Base-by-base conservation (phyloP, 108 stramenopile genomes). In the Nitzschia sp. region DNA sequence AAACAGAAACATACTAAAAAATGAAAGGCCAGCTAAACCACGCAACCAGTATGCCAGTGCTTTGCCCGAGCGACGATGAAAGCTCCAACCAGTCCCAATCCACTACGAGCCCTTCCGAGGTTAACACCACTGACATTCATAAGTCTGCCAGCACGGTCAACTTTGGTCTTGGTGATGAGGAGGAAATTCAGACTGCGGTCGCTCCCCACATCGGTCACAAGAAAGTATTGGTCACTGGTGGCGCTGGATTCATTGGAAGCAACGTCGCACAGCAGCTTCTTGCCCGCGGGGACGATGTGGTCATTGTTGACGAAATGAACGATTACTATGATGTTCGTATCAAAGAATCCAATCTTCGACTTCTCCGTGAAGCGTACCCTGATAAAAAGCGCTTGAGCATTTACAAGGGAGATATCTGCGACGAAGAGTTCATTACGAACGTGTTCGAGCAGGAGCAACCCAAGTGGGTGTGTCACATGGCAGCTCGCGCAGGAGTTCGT, bases 301-400 rank as follows among this genome's bases (percentile, higher is more conserved):
- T 98, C 19, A 85, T 98, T 48, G 89, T 99, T 21, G 98, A 99
- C 72, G 98, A 99, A 75, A 91, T 99, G 80, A 99, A 99, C 72
- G 97, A 97, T 62, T 99, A 99, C 78, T 99, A 99, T 66, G 96
- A 96, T 69, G 89, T 94, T 8, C 61, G 63, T 48, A 80, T 95
- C 75, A 99, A 99, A 90, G 83, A 92, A 32, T 53, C 78, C 58
- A 99, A 97, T 75, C 66, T 99, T 25, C 57, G 61, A 13, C 80
- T 82, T 38, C 77, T 97, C 25, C 57, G 53, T 16, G 67, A 71
- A 25, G 36, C 75, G n/a, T 87, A 69, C 35, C 75, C 76, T 0
- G 68, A 72, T 11, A 50, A 82, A 17, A 55, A 57, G 3, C 71
- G 85, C 2, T 63, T 91, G 3, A 26, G 76, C n/a, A 83, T 93